Conservation (phyloP, 2,329 filamentous ascomycete genomes). For the Colletotrichum aenigma region DNA sequence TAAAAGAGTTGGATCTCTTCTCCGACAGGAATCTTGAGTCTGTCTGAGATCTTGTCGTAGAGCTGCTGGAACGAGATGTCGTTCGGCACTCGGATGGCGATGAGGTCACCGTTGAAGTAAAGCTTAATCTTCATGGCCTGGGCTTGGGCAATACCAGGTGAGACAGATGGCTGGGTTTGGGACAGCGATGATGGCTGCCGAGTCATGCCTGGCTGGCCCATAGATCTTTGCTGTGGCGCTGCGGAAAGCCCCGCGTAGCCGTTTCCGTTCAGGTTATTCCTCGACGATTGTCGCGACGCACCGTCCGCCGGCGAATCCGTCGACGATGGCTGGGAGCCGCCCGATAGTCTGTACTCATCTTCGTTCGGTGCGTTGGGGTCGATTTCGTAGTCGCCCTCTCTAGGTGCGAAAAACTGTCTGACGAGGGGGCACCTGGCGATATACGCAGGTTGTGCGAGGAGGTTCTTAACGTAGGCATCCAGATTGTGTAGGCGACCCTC, state of each 20-base stretch:
- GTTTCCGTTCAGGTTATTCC: conserved; percentile 64
- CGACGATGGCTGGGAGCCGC: conserved; percentile 70
- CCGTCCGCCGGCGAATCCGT: conserved; percentile 64
- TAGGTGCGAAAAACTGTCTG: conserved; percentile 87
- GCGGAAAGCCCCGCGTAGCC: conserved; percentile 59
- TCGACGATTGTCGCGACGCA: conserved; percentile 68
- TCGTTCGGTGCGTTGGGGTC: conserved; percentile 69
- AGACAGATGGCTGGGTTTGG: conserved; percentile 62
- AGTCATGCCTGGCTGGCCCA: conserved; percentile 43
- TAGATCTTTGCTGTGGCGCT: conserved; percentile 40
- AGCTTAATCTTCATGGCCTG: conserved; percentile 90
- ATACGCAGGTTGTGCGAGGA: conserved; percentile 81
- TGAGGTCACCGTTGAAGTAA: conserved; percentile 89
- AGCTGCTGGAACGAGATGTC: conserved; percentile 81
- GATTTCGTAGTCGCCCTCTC: conserved; percentile 92
- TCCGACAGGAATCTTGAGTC: conserved; percentile 73
- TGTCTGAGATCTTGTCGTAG: conserved; percentile 82
- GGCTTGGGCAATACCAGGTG: conserved; percentile 49
- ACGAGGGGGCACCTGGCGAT: conserved; percentile 86
- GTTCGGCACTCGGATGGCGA: conserved; percentile 85
- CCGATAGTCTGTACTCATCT: conserved; percentile 78
- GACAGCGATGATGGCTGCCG: conserved; percentile 53
- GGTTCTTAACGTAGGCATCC: conserved; percentile 93
- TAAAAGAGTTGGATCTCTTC: conserved; percentile 83
- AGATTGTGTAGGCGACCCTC: conserved; percentile 91